Base-by-base conservation (phyloP, 1,284 basidiomycete genomes). In the Marasmius tenuissimus region DNA sequence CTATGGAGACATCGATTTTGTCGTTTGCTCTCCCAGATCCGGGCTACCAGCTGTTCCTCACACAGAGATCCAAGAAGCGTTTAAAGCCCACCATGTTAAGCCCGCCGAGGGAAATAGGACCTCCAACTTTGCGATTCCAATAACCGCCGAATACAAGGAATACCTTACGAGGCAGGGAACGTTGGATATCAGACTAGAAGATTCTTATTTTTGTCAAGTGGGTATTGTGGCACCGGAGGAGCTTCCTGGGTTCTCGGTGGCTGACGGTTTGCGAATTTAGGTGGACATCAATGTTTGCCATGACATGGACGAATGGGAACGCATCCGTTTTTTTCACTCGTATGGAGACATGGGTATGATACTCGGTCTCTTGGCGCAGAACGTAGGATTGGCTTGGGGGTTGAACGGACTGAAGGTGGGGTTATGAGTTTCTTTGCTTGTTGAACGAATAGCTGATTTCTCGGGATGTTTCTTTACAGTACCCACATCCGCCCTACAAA, bases 291-390 rank as follows among this genome's bases (percentile, higher is more conserved):
- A 83, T 64, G 81, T 87, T 3, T 88, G 86, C 65, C 70, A 66
- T 3, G 78, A 83, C 69, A 71, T 75, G 65, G 76, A 73, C 20
- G 83, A 84, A 66, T 83, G 74, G 70, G 76, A 85, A 35, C 75
- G 84, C 18, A 70, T 83, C 18, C 66, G 78, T 10, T 82, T 88
- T 70, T 83, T 84, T 68, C 79, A 85, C 61, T 81, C 81, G 2
- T 90, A 88, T 66, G 89, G 89, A 2, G 89, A 90, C 66, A 73
- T 89, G 6, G 85, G 85, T 0, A 87, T 89, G 82, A 87, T 91
- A 20, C 70, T 91, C 53, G 81, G 83, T 12, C 67, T 85, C 6
- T 70, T 89, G 14, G 81, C 78, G 4, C 76, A 78, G 49, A 82
- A 81, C 54, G 74, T 75, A 48, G 85, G 86, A 1, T 66, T 90